Evolutionary conservation across 192 early-diverging fungal genomes (phyloP).

Genomic region (Cetraspora pellucida): DNA sequence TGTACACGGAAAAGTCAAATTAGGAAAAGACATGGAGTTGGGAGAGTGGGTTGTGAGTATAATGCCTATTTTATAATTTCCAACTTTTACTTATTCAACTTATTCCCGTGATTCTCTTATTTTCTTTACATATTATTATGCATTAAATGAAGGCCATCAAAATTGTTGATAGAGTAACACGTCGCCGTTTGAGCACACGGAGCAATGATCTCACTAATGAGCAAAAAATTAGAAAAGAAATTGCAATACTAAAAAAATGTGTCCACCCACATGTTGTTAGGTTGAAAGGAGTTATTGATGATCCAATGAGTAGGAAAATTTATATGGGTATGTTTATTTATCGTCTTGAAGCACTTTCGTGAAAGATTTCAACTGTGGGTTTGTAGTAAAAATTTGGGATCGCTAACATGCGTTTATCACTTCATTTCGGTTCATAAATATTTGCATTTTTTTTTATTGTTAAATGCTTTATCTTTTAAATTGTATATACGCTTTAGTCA

Average conservation of each 20-base stretch:
- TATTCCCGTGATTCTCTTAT: not conserved
- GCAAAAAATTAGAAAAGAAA: constrained; percentile 92
- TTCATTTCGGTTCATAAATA: not conserved
- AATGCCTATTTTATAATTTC: not conserved
- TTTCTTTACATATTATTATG: not conserved
- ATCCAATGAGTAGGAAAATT: constrained; percentile 85
- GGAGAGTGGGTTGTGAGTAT: constrained; percentile 73
- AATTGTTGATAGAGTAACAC: constrained; percentile 48
- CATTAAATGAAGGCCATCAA: constrained; percentile 43
- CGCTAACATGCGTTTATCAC: not conserved
- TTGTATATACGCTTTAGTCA: constrained; percentile 42
- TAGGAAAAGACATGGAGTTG: constrained; percentile 79
- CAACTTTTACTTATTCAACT: constrained; percentile 16
- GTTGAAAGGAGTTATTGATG: constrained; percentile 93
- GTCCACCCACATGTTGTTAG: constrained; percentile 89
- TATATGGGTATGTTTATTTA: constrained; percentile 69
- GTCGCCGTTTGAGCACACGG: constrained; percentile 42
- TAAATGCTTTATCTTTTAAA: not conserved
- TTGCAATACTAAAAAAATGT: constrained; percentile 96
- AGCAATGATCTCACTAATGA: constrained; percentile 49
- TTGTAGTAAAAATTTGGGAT: constrained; percentile 5
- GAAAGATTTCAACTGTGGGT: constrained; percentile 1
- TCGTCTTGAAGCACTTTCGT: constrained; percentile 5
- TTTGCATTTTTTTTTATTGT: not conserved
- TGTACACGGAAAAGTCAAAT: constrained; percentile 95